Base-by-base conservation (phyloP, 108 stramenopile species). In the Tribonema minus region DNA sequence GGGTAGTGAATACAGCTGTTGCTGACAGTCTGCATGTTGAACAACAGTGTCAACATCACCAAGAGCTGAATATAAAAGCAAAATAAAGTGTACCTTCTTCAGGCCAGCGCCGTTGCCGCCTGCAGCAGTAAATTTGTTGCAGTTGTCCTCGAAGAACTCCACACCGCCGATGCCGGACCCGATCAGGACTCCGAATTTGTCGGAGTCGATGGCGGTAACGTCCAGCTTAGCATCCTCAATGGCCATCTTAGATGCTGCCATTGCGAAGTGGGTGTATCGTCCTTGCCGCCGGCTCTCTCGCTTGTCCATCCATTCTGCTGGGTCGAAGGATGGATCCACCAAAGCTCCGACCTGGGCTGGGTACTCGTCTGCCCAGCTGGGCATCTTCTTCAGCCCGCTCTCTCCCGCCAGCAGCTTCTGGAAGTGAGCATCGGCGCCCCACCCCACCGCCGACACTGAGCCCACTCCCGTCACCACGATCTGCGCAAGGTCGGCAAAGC, bases 101-200 rank as follows among this genome's bases (percentile, higher is more conserved):
- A 81, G 67, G 2, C 77, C 73, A 30, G 64, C 26, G 15, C 71
- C 67, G 20, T 64, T 40, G 6, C 60, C 81, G 23, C 67, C 70
- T 0, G 67, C 69, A 31, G 59, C 35, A 59, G 37, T 72, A 32
- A 84, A 84, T 37, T 75, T 67, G 30, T 26, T 58, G 39, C 70
- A 72, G 84, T 74, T 84, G 65, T 84, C 34, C 67, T 84, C 84
- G 67, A 80, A 84, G 65, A 81, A 82, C 35, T 84, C 84, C 3
- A 84, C 78, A 29, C 84, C 84, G 15, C 84, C 84, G 35, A 84
- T 76, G 30, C 84, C 84, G n/a, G 81, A 82, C 9, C 81, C 81
- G 30, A 84, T 59, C 7, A 82, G 41, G 2, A 67, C 65, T 29
- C 81, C 81, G 60, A 84, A 82, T n/a, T 35, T 33, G n/a, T 77